phyloP scores from a whole-genome alignment of 129 eudicot species.

The Tagetes patula region DNA sequence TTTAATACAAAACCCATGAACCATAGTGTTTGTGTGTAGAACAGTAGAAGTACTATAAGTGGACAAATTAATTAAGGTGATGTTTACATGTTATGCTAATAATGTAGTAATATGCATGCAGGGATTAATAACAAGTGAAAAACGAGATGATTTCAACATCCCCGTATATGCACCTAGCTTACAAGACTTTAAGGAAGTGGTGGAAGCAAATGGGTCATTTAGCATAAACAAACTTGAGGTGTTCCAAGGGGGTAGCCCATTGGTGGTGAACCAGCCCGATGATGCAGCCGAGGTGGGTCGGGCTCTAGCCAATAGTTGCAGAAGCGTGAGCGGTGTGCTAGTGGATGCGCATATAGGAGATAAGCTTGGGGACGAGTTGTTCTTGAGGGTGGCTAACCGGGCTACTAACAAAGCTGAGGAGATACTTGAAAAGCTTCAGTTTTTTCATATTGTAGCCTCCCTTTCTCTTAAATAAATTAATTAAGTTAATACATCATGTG shows the following conservation, averaged over 20 bases:
- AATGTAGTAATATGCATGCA: constrained; percentile 7
- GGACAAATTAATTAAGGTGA: not conserved
- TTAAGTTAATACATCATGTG: too few species aligned
- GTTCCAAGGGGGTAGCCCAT: constrained; percentile 92
- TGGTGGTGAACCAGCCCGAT: constrained; percentile 69
- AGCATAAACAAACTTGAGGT: constrained; percentile 60
- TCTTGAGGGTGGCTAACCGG: constrained; percentile 59
- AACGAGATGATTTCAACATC: constrained; percentile 84
- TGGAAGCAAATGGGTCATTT: constrained; percentile 77
- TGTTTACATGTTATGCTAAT: not conserved
- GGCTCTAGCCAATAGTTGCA: constrained; percentile 77
- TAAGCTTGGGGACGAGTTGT: constrained; percentile 65
- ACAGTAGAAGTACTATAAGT: not conserved
- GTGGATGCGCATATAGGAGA: constrained; percentile 96
- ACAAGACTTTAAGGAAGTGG: constrained; percentile 84
- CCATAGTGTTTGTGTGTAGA: not conserved
- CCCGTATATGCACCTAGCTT: constrained; percentile 90
- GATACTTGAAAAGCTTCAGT: constrained; percentile 78
- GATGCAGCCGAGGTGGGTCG: constrained; percentile 74
- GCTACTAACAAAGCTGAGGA: constrained; percentile 77
- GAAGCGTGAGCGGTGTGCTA: constrained; percentile 86
- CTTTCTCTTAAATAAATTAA: constrained; percentile 52
- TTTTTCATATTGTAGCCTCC: constrained; percentile 84
- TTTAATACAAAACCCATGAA: too few species aligned
- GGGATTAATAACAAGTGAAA: constrained; percentile 71